phyloP scores from a whole-genome alignment of 441 rosid species.

The Bruguiera hainesii region DNA sequence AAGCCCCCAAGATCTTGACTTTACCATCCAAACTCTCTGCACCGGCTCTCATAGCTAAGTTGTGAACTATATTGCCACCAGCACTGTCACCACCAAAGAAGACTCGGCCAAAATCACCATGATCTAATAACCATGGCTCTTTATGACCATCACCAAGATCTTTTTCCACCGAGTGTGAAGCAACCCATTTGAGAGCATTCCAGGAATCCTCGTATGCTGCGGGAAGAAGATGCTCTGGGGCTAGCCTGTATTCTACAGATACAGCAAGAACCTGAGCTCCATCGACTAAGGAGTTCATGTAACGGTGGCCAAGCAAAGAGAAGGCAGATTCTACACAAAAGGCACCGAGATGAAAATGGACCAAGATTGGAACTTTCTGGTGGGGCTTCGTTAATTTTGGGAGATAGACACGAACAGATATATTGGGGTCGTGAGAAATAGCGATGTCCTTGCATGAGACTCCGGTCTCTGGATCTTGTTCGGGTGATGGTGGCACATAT shows the following conservation, averaged over 20 bases:
- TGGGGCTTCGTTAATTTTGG: constrained; percentile 24
- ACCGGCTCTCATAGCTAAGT: constrained; percentile 33
- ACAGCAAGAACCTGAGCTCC: constrained; percentile 31
- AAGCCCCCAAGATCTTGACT: constrained; percentile 29
- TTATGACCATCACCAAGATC: neutral
- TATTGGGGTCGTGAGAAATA: constrained; percentile 26
- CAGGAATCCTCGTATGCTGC: constrained; percentile 36
- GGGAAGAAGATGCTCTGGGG: constrained; percentile 43
- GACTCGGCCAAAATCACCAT: constrained; percentile 31
- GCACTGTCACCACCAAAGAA: constrained; percentile 45
- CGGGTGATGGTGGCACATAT: constrained; percentile 25
- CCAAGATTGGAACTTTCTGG: constrained; percentile 34
- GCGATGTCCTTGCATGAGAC: constrained; percentile 42
- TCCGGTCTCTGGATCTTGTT: constrained; percentile 31
- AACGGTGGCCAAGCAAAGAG: constrained; percentile 25
- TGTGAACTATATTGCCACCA: constrained; percentile 38
- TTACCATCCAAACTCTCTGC: constrained; percentile 23
- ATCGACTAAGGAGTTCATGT: constrained; percentile 28
- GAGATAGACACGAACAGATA: constrained; percentile 37
- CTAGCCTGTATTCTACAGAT: constrained; percentile 43
- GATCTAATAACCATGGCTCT: constrained; percentile 32
- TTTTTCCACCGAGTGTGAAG: neutral
- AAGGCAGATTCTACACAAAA: constrained; percentile 45
- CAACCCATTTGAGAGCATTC: constrained; percentile 30
- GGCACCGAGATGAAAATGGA: constrained; percentile 47